Base-by-base conservation (phyloP, 2,329 filamentous ascomycete species). In the Aspergillus pseudoviridinutans region DNA sequence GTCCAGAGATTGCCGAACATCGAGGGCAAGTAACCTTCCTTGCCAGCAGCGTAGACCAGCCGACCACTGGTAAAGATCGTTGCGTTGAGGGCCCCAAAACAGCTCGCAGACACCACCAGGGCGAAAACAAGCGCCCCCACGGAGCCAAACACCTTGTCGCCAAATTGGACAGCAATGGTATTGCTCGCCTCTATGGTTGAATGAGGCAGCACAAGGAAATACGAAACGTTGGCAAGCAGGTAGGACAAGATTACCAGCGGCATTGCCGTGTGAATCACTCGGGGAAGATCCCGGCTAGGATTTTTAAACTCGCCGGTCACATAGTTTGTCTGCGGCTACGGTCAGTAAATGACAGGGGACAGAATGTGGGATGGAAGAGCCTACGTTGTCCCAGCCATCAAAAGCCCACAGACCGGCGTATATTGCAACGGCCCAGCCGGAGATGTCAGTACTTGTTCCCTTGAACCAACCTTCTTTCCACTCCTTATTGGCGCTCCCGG, bases 331-430 rank as follows among this genome's bases (percentile, higher is more conserved):
- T 94, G 49, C 1, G 27, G 10, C 20, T 8, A 1, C 25, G 7
- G n/a, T 50, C 46, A 53, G 56, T 44, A 49, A 38, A 44, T 20
- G 20, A 10, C 3, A 25, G 7, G 1, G 20, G 32, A 2, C 1
- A 9, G 6, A 7, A 17, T n/a, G 27, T 14, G 10, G 22, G 10
- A 22, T 14, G 22, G 8, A 8, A 29, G 42, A 28, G 9, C 88
- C 78, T 78, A 94, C 91, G 74, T 99, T 99, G 72, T 99, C 94
- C 94, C 94, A 99, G 29, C 94, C 94, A 71, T 99, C 94, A 76
- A 94, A 99, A 0, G 94, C 94, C 94, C 94, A 99, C 4, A 99
- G 82, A 8, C 94, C 94, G 17, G 92, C 93, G 72, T 99, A 99
- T 50, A 99, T 77, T 0, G 94, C 94, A 50, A 99, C 89, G 3